Evolutionary conservation across 2,329 filamentous ascomycete genomes (phyloP), one percentile per base, ranked within the genome.

Genomic region (Geosmithia putterillii): DNA sequence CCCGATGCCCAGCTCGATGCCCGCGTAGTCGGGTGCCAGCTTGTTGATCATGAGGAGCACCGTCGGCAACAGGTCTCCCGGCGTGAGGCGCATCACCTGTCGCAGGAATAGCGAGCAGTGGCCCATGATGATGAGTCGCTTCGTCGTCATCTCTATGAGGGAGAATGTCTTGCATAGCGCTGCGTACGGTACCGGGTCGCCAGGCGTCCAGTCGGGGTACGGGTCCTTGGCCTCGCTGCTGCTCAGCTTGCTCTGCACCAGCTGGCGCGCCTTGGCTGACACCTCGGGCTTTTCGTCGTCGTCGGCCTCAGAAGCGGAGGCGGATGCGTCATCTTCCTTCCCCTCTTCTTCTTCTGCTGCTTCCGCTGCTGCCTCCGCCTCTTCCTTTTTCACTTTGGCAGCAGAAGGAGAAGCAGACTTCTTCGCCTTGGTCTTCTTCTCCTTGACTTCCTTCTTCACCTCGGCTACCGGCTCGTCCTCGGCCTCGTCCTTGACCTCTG

Each of bases 11-110:
- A 98, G 73, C 63, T 98, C 92, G 48, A 98, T 89, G 18, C 92
- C 92, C 38, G 89, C 83, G 60, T 95, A 98, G 57, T 98, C 92
- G 3, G 92, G 90, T 2, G 92, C 92, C 21, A 98, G 77, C 61
- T 96, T 96, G 65, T 95, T 95, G 61, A 95, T 86, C 92, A 98
- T 96, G 23, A 98, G 76, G 48, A 95, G 72, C 20, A 96, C 81
- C 0, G 87, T 95, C 0, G 89, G 81, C 2, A 95, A 73, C 18
- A 98, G 72, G 57, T 98, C 92, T 15, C 81, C 72, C 0, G 92
- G 92, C 0, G 88, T 95, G 32, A 98, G 70, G 17, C 90, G 79
- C 52, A 96, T 73, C n/a, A 98, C 90, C 63, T 98, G 92, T 28
- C 86, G 83, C 41, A 98, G 72, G 58, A 98, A 96, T 2, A 87